Evolutionary conservation across 2,329 filamentous ascomycete genomes (phyloP).

Genomic region (Colletotrichum shisoi): DNA sequence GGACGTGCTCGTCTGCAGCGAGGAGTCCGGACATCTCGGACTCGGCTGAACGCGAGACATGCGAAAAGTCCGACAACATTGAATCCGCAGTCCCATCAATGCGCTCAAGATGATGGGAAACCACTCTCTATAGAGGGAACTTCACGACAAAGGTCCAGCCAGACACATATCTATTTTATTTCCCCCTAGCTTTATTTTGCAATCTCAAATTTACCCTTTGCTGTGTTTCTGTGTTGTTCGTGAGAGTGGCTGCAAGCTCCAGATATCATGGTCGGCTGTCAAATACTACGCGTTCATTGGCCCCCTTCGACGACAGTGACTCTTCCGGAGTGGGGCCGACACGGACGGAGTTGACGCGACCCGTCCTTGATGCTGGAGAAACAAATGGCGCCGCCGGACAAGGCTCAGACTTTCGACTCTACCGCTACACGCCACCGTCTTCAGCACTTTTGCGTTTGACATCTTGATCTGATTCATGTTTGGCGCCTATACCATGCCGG

Average conservation of each 20-base stretch:
- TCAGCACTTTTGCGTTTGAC: slow-evolving; percentile 4
- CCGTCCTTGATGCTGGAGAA: not conserved
- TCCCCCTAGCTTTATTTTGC: too few relatives aligned
- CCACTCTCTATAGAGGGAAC: not conserved
- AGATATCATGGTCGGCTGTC: not conserved
- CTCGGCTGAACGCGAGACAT: slow-evolving; percentile 17
- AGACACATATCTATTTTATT: too few relatives aligned
- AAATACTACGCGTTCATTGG: not conserved
- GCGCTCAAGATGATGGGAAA: too few relatives aligned
- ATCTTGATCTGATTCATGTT: slow-evolving; percentile 1
- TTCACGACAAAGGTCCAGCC: too few relatives aligned
- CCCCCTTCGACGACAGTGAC: not conserved
- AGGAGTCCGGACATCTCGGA: slow-evolving; percentile 10
- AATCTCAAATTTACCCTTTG: not conserved
- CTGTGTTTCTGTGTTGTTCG: too few relatives aligned
- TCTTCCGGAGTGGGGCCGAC: not conserved
- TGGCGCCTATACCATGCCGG: slow-evolving; percentile 9
- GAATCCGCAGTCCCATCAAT: not conserved
- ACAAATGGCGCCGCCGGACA: not conserved
- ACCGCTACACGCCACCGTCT: slow-evolving; percentile 24
- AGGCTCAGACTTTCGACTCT: slow-evolving; percentile 25
- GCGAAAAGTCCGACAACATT: not conserved
- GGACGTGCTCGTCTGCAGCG: not conserved
- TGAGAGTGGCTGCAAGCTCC: too few relatives aligned
- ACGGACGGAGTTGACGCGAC: not conserved